Evolutionary conservation across 257 asterid genomes (phyloP).

Genomic region (Solanum chiquidenum): DNA sequence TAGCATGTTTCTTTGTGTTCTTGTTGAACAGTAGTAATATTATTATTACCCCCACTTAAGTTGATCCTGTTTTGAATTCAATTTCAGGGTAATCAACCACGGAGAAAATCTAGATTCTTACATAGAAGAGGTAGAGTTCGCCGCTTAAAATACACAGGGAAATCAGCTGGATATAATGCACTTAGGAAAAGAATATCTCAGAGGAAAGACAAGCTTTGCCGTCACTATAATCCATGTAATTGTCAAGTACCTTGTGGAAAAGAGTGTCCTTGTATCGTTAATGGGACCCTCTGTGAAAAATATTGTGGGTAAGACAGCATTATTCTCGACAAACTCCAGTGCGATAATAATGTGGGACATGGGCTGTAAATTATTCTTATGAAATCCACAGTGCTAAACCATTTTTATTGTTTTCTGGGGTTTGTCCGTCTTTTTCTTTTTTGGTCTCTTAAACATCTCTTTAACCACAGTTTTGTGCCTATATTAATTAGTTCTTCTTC

Average conservation of each 20-base stretch:
- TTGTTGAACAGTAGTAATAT: neutral
- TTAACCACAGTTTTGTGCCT: neutral
- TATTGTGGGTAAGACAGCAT: constrained; percentile 69
- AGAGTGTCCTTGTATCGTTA: constrained; percentile 75
- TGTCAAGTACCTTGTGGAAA: constrained; percentile 90
- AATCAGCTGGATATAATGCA: constrained; percentile 85
- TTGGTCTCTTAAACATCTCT: neutral
- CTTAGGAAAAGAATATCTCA: constrained; percentile 81
- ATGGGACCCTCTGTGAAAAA: constrained; percentile 90
- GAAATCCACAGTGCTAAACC: neutral
- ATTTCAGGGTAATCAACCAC: constrained; percentile 62
- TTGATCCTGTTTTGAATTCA: constrained; percentile 1
- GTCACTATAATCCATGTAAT: constrained; percentile 90
- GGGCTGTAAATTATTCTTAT: neutral
- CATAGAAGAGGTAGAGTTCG: constrained; percentile 91
- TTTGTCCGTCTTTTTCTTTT: neutral
- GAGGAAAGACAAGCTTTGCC: constrained; percentile 86
- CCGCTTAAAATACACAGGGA: constrained; percentile 81
- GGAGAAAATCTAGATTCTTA: constrained; percentile 82
- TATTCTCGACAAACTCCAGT: neutral
- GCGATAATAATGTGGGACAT: neutral
- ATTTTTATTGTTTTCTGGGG: neutral
- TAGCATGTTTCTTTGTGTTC: neutral
- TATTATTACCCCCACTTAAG: neutral
- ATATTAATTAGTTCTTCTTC: neutral